Evolutionary conservation across 495 filamentous ascomycete species (phyloP).

Genomic region (Penicillium lagena): DNA sequence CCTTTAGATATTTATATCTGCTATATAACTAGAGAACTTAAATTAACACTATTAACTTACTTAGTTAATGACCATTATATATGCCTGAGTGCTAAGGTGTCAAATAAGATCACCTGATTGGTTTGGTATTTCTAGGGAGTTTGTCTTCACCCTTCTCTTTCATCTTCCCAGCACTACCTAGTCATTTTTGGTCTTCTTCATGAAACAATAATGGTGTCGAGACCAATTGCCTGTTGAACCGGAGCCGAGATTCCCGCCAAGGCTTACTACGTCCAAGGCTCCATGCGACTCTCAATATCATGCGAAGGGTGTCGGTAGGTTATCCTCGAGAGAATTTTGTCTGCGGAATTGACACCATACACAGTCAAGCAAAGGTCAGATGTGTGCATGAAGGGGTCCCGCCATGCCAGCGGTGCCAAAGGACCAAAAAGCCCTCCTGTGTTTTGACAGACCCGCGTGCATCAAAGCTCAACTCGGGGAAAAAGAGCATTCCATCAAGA

Average conservation of each 20-base stretch:
- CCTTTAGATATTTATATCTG: no score
- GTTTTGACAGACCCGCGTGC: conserved; percentile 26
- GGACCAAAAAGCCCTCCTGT: conserved; percentile 17
- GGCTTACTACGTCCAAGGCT: background rate
- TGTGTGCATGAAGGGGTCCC: conserved; percentile 34
- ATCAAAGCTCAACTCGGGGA: background rate
- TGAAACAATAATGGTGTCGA: no score
- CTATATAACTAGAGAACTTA: no score
- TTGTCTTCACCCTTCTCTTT: no score
- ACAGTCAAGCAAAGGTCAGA: conserved; percentile 37
- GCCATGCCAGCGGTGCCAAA: conserved; percentile 33
- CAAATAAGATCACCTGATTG: conserved; percentile 2
- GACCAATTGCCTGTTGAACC: no score
- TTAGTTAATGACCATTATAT: no score
- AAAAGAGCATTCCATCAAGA: background rate
- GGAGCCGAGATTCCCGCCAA: no score
- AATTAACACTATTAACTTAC: no score
- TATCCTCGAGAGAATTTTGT: background rate
- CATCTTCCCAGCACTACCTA: no score
- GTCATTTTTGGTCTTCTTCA: no score
- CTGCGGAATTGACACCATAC: no score
- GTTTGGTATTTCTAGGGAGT: background rate
- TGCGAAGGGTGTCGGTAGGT: conserved; percentile 35
- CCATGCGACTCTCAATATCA: conserved; percentile 38
- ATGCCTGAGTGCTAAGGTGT: background rate